Base-by-base conservation (phyloP, 2,329 filamentous ascomycete genomes). In the Eurotiales sp. region DNA sequence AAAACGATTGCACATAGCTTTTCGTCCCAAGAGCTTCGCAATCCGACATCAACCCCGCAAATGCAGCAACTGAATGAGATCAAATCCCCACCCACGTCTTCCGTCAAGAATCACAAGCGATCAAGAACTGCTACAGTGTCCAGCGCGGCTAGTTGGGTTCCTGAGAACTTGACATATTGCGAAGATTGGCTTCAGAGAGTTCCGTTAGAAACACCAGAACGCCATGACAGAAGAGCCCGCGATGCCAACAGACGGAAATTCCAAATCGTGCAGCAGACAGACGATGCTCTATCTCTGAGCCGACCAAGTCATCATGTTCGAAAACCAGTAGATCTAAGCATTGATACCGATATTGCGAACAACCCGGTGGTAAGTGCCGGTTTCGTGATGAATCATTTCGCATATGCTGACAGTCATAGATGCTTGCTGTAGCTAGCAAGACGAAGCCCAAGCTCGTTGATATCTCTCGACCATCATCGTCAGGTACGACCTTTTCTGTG, bases 161-260 rank as follows among this genome's bases (percentile, higher is more conserved):
- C 68, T 1, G 66, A 60, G 49, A 67, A 64, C 25, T 58, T 71
- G 22, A 66, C 66, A 3, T 67, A 70, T 46, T 71, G 63, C 52
- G 63, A 70, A 46, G 62, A 58, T 37, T 71, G 68, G 68, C 62
- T 71, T 12, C 66, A 71, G 49, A 59, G 63, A 8, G 68, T 70
- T 4, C 67, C 67, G 2, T 39, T 59, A n/a, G 67, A 68, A 14
- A 61, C 58, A 1, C 39, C 58, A 23, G 59, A 61, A 15, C 59
- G 56, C 15, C 54, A 61, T 25, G 56, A 61, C 42, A 56, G 60
- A 36, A 60, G 54, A 23, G 54, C 62, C 25, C 59, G 55, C 43
- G 64, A 68, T 44, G 56, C 54, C 21, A 70, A 64, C 27, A 57
- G 68, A 37, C 59, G 68, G 8, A 70, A 69, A 51, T 64, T 60